Conservation (phyloP, 371 early-diverging fungal species). For the Sporodiniella umbellata region DNA sequence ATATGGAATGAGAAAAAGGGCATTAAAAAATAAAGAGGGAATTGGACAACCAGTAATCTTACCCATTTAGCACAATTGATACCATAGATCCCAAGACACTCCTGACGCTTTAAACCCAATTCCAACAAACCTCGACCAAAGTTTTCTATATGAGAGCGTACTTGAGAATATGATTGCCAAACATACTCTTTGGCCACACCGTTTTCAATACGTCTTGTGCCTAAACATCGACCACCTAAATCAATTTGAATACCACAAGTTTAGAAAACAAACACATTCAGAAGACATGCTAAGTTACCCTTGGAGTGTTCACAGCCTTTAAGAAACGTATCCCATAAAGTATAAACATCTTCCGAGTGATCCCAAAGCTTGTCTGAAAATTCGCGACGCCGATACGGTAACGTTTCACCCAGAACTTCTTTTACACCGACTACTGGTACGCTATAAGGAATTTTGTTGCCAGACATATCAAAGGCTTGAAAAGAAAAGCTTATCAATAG, state of each 20-base stretch:
- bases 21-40: neutral
- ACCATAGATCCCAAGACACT: conserved; percentile 74
- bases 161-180: conserved; percentile 59
- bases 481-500: conserved; percentile 15
- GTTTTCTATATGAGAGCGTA: conserved; percentile 54
- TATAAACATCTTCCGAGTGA: conserved; percentile 43
- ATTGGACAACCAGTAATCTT: conserved; percentile 17
- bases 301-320: conserved; percentile 50
- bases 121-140: conserved; percentile 59
- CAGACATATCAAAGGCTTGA: no score
- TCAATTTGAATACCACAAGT: no score
- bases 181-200: conserved; percentile 61
- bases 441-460: no score
- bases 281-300: conserved; percentile 38
- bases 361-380: conserved; percentile 51
- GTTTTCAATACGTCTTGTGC: conserved; percentile 52
- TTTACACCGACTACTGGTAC: conserved; percentile 35
- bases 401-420: conserved; percentile 48
- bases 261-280: no score
- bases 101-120: conserved; percentile 40
- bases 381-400: conserved; percentile 51
- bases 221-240: no score
- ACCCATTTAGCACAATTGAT: conserved; percentile 92
- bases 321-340: conserved; percentile 58
- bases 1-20: no score